Base-by-base conservation (phyloP, 805 yeast genomes). In the Suhomyces xylopsoci region DNA sequence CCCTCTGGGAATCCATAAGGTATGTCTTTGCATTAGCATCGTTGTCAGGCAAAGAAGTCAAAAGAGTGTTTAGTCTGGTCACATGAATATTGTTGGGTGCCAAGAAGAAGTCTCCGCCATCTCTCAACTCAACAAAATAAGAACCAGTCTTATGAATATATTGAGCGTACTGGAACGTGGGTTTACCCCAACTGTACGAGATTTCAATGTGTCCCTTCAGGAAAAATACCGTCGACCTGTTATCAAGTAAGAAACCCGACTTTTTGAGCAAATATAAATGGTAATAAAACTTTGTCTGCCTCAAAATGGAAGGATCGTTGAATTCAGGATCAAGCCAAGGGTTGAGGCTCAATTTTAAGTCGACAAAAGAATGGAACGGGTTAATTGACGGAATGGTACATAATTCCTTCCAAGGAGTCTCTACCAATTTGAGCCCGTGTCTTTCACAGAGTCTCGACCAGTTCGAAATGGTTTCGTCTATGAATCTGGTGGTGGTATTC, bases 131-230 rank as follows among this genome's bases (percentile, higher is more conserved):
- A 1, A 94, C 96, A 51, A 94, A 83, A 61, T 92, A 90, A 0
- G 89, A 85, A 2, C 99, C 99, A 0, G 96, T 83, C 53, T 77
- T 80, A 66, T 94, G 99, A 48, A 94, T 86, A 64, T 88, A 96
- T 68, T 94, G 99, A 1, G 90, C 90, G 67, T 82, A 88, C 62
- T 85, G 82, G 73, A 88, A 91, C 32, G 74, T 76, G 1, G 97
- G 96, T 52, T 78, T 81, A 2, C 98, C 98, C 98, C 98, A 93
- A 17, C 96, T 88, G 67, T 91, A 93, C 15, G 76, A 65, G 19
- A 92, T 85, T 45, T 89, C 91, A 60, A 88, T 81, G 44, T 71
- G 65, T 43, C 75, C 79, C 47, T 77, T 76, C 64, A 62, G 66
- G 66, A 88, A 79, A 58, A 84, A 84, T 17, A 78, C 69, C 0